Percentiles rank a stretch among this genome's conserved stretches.
Evolutionary conservation across 768 basidiomycete species (phyloP).

Genomic region (Kwoniella dendrophila): DNA sequence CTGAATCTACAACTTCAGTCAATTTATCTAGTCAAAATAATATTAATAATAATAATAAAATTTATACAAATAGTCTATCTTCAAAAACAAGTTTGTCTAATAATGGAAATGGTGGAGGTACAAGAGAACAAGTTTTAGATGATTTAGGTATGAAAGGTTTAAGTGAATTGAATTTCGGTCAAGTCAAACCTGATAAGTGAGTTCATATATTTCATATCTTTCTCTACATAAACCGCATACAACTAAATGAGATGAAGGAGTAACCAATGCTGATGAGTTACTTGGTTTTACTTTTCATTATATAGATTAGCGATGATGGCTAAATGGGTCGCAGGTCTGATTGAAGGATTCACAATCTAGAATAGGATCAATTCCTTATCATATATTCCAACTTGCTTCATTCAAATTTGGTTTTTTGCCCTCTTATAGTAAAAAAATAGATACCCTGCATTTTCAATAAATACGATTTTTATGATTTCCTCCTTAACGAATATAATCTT

Average conservation of each 20-base stretch:
- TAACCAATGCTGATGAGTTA: constrained; percentile 1
- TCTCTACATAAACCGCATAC: background rate
- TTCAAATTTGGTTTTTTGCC: background rate
- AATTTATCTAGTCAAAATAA: constrained; percentile 10
- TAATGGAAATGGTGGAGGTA: constrained; percentile 2
- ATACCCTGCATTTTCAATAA: background rate
- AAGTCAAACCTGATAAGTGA: constrained; percentile 41
- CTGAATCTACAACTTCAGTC: constrained; percentile 11
- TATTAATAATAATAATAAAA: constrained; percentile 17
- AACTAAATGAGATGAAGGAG: constrained; percentile 7
- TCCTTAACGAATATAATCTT: background rate
- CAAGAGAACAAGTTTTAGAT: constrained; percentile 36
- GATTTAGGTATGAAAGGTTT: constrained; percentile 50
- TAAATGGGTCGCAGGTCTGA: constrained; percentile 41
- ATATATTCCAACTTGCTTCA: background rate
- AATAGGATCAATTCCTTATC: background rate
- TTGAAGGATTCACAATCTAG: constrained; percentile 38
- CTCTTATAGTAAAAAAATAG: background rate
- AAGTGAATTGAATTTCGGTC: constrained; percentile 39
- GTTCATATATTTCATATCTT: constrained; percentile 11
- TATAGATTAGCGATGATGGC: constrained; percentile 35
- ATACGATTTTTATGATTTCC: background rate
- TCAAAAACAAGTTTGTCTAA: constrained; percentile 20
- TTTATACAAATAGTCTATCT: constrained; percentile 27
- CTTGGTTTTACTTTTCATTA: background rate